Conservation (phyloP, 208 protist genomes). For the Crithidia bombi region DNA sequence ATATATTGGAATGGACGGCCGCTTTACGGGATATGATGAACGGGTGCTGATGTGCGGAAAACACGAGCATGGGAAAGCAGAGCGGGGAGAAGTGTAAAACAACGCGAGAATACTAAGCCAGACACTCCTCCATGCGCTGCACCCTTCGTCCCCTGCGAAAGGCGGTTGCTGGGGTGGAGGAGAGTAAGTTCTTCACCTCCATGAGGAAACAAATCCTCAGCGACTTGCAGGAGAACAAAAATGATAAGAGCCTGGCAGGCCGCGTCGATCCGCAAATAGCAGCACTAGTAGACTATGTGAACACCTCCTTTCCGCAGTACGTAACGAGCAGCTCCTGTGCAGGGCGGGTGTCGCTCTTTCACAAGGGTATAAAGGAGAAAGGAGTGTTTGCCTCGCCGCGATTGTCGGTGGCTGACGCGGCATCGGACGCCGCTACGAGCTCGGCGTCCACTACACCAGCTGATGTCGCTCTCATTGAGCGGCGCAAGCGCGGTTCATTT, state of each 20-base stretch:
- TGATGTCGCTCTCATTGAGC: not conserved
- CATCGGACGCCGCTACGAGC: not conserved
- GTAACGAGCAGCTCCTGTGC: constrained; percentile 86
- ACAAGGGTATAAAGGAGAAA: constrained; percentile 46
- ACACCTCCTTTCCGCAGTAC: constrained; percentile 58
- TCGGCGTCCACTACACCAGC: not conserved
- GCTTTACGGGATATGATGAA: too few relatives aligned
- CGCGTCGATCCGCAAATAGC: constrained; percentile 66
- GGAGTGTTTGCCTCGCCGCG: not conserved
- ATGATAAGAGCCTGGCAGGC: constrained; percentile 84
- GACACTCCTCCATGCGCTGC: too few relatives aligned
- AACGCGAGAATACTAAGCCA: not conserved
- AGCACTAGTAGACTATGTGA: constrained; percentile 58
- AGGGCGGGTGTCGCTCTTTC: constrained; percentile 75
- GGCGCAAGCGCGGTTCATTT: constrained; percentile 71
- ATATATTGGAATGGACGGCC: too few relatives aligned
- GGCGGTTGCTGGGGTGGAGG: constrained; percentile 40
- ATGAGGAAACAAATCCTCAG: constrained; percentile 50
- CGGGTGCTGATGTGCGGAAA: too few relatives aligned
- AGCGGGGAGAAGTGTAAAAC: too few relatives aligned
- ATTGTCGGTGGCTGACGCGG: not conserved
- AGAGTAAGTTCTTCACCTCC: constrained; percentile 43
- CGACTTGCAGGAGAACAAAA: constrained; percentile 51
- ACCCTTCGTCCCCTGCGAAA: constrained; percentile 12
- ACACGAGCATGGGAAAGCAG: too few relatives aligned